A percentile compares a stretch with the other conserved stretches of the same genome.
These are phyloP conservation scores for Marasmius fiardii DNA, from an alignment of 1,284 basidiomycete genomes.

Conservation along the genomic window DNA sequence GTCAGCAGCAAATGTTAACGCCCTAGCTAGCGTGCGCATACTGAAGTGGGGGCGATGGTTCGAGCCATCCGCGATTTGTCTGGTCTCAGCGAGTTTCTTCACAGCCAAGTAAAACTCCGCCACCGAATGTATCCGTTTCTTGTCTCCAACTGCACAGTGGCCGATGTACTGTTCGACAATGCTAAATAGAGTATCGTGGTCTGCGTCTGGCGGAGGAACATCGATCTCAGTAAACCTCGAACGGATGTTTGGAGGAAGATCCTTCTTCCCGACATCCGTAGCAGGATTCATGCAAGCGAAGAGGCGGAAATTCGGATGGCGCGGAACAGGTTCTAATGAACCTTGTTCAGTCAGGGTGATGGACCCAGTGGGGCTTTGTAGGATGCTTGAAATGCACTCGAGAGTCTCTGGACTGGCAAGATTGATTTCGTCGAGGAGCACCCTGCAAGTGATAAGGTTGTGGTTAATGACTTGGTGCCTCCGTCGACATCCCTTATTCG, in stretches of 20 bases:
- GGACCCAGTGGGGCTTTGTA: slow-evolving; percentile 84
- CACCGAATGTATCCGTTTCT: slow-evolving; percentile 76
- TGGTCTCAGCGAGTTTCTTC: slow-evolving; percentile 74
- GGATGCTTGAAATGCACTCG: slow-evolving; percentile 86
- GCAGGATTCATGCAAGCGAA: slow-evolving; percentile 99
- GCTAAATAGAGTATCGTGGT: slow-evolving; percentile 85
- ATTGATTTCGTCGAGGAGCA: slow-evolving; percentile 96
- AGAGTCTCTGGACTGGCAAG: slow-evolving; percentile 93
- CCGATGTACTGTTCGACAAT: slow-evolving; percentile 94
- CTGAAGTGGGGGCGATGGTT: slow-evolving; percentile 97
- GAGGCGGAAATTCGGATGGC: slow-evolving; percentile 93
- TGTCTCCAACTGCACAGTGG: slow-evolving; percentile 80
- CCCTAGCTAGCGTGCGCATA: slow-evolving; percentile 93
- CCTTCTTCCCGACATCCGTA: slow-evolving; percentile 98
- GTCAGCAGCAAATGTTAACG: slow-evolving; percentile 88
- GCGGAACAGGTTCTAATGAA: slow-evolving; percentile 84
- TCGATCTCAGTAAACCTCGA: slow-evolving; percentile 95
- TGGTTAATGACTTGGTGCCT: not conserved
- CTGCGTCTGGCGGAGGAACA: slow-evolving; percentile 90
- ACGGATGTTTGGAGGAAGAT: slow-evolving; percentile 88
- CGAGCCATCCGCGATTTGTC: slow-evolving; percentile 92
- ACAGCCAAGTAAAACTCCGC: slow-evolving; percentile 90
- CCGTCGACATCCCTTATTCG: slow-evolving; percentile 1
- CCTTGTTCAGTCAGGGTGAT: slow-evolving; percentile 95
- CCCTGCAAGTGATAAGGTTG: slow-evolving; percentile 46